Conservation (phyloP, 2,329 filamentous ascomycete genomes). For the Bimuria novae-zelandiae region DNA sequence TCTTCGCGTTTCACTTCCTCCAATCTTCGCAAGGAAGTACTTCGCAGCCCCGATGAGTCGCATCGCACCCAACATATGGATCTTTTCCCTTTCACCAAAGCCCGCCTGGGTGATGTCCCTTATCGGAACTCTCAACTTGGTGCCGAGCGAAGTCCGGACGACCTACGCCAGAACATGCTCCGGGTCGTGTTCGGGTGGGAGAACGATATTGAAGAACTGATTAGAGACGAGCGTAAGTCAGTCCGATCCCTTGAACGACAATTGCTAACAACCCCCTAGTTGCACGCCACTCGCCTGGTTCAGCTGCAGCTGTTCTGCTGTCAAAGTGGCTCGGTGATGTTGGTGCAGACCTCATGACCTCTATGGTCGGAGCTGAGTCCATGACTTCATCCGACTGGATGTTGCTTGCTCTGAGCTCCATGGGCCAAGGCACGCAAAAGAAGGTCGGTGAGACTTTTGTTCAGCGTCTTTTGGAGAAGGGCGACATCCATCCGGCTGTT, state of each 20-base stretch:
- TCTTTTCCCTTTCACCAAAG: slow-evolving; percentile 83
- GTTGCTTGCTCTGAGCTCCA: slow-evolving; percentile 86
- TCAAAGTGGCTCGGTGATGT: slow-evolving; percentile 92
- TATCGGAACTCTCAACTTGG: slow-evolving; percentile 71
- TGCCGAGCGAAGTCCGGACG: slow-evolving; percentile 60
- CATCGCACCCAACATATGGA: slow-evolving; percentile 66
- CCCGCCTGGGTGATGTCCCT: slow-evolving; percentile 78
- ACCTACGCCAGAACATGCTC: slow-evolving; percentile 88
- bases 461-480: slow-evolving; percentile 84
- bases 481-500: slow-evolving; percentile 88
- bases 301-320: slow-evolving; percentile 78
- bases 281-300: slow-evolving; percentile 71
- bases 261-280: slow-evolving; percentile 51
- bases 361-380: slow-evolving; percentile 75
- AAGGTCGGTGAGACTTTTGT: slow-evolving; percentile 91
- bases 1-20: slow-evolving; percentile 61
- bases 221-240: slow-evolving; percentile 75
- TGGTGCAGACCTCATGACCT: slow-evolving; percentile 77
- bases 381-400: slow-evolving; percentile 97
- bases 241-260: background rate
- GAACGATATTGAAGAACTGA: slow-evolving; percentile 76
- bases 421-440: slow-evolving; percentile 77
- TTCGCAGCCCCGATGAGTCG: slow-evolving; percentile 73
- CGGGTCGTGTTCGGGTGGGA: slow-evolving; percentile 95
- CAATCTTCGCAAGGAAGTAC: slow-evolving; percentile 76